Evolutionary conservation across 2,329 filamentous ascomycete species (phyloP), one percentile per base, ranked within the genome.

Genomic region (Cadophora malorum): DNA sequence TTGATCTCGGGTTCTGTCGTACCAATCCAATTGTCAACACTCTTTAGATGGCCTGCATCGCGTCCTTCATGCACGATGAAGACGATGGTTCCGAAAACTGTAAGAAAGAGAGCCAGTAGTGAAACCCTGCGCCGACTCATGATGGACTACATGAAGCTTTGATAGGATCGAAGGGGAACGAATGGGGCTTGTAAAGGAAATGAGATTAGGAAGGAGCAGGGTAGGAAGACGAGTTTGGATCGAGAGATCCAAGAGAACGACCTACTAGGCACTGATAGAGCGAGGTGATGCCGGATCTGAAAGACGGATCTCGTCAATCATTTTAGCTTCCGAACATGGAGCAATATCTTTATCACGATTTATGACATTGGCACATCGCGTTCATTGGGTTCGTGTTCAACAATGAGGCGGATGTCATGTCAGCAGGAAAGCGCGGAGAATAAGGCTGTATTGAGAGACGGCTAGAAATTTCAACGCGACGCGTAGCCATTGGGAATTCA

Each of bases 61-160:
- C 45, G 45, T 19, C 69, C 68, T 59, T 66, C 59, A 25, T 72
- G 67, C 35, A 68, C 63, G 28, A 72, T 52, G 52, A 76, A 68
- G 19, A 73, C 7, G 35, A 74, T 62, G 0, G 62, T 53, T 25
- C 62, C 62, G 38, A 74, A 49, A 10, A 76, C 53, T 16, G 69
- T 65, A 50, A 75, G 67, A 58, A 73, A 70, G 65, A 71, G 38
- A 28, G 69, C 67, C 6, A 73, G 21, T 28, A 70, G 45, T 19
- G 74, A 64, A 65, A 61, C 66, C 65, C 72, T 61, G 62, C 69
- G 68, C 21, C 64, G 70, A 59, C 28, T 50, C 71, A 74, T 74
- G 49, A 49, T 70, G 49, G 55, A 28, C 70, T 67, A 72, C 65
- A 73, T 70, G 56, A 66, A 66, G 64, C 45, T 35, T 61, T 21